A percentile compares a stretch with the other conserved stretches of the same genome.
Conservation (phyloP, 1,284 basidiomycete species). For the Pulchroboletus neoregius region DNA sequence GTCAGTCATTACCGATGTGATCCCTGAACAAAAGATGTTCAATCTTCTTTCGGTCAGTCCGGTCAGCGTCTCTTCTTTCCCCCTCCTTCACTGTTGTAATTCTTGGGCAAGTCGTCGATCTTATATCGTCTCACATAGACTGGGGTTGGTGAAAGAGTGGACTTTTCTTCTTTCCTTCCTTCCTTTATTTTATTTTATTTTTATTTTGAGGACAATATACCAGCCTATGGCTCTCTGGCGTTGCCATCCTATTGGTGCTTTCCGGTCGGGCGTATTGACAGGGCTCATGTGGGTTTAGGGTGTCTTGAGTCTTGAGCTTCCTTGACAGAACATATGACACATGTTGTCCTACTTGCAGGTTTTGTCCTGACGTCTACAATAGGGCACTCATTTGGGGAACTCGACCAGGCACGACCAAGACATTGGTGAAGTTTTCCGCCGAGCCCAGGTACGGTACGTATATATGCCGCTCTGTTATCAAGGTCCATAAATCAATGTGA, state of each 20-base stretch:
- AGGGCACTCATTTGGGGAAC: background rate
- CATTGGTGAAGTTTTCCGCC: slow-evolving; percentile 3
- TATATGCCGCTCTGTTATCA: slow-evolving; percentile 6
- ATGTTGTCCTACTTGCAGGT: background rate
- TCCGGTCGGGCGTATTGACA: background rate
- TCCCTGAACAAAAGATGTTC: background rate
- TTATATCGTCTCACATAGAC: slow-evolving; percentile 2
- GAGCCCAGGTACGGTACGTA: slow-evolving; percentile 16
- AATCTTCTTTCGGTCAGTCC: background rate
- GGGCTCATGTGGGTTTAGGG: background rate
- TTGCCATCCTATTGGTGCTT: background rate
- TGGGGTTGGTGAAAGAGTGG: background rate
- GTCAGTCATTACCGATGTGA: slow-evolving; percentile 21
- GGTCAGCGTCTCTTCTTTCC: slow-evolving; percentile 4
- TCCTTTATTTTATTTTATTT: background rate
- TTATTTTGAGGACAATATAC: background rate
- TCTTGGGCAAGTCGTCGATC: slow-evolving; percentile 6
- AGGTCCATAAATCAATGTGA: background rate
- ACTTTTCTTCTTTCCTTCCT: background rate
- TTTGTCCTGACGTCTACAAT: background rate
- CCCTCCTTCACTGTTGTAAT: background rate
- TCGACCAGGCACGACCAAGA: slow-evolving; percentile 14
- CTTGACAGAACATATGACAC: background rate
- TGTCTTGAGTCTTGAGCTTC: background rate
- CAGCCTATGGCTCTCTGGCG: background rate